phyloP scores from a whole-genome alignment of 192 early-diverging fungal species.

The Coemansia sp. region DNA sequence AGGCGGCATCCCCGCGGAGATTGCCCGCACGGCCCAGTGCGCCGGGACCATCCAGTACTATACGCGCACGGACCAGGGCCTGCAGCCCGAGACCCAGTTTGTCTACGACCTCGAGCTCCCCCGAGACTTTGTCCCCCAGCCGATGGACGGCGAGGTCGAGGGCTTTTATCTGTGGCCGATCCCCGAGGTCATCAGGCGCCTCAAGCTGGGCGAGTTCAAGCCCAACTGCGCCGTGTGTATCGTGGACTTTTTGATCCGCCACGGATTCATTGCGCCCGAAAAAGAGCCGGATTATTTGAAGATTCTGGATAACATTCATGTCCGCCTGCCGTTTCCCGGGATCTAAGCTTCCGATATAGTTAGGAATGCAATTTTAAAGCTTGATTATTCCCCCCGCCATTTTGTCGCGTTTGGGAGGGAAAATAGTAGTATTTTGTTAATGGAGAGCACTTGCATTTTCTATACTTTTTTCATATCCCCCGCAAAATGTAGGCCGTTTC shows the following conservation, averaged over 20 bases:
- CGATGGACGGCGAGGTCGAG: conserved; percentile 89
- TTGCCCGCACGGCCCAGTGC: conserved; percentile 55
- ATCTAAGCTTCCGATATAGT: no score
- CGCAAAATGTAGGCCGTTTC: no score
- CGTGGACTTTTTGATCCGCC: conserved; percentile 86
- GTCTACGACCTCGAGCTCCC: conserved; percentile 83
- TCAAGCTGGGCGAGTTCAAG: conserved; percentile 68
- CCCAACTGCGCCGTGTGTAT: conserved; percentile 76
- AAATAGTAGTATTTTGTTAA: no score
- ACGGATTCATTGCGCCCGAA: conserved; percentile 66
- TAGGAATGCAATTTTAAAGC: no score
- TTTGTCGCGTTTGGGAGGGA: no score
- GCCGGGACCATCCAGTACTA: conserved; percentile 74
- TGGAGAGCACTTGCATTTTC: no score
- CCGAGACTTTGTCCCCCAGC: conserved; percentile 56
- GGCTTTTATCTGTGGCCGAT: conserved; percentile 65
- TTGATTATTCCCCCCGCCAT: no score
- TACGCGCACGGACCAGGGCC: conserved; percentile 57
- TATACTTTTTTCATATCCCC: no score
- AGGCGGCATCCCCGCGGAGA: conserved; percentile 60
- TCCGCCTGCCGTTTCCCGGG: conserved; percentile 65
- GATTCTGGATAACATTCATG: conserved; percentile 64
- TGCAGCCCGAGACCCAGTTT: conserved; percentile 83
- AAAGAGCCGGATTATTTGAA: conserved; percentile 82
- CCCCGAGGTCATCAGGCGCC: conserved; percentile 43